Evolutionary conservation across 2,329 filamentous ascomycete species (phyloP).

Genomic region (Fusarium hainanense): DNA sequence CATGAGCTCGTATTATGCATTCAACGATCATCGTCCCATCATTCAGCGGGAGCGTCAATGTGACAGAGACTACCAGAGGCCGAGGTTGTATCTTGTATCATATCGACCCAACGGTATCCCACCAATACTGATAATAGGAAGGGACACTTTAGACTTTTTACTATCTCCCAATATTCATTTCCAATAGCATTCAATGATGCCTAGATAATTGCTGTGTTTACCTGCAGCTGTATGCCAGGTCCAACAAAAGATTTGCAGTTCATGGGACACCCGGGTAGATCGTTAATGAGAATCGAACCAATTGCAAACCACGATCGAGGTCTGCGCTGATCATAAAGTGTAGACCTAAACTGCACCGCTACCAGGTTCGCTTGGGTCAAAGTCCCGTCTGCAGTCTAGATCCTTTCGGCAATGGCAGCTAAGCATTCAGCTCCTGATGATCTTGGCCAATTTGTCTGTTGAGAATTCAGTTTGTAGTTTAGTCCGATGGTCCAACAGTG

Average conservation of each 20-base stretch:
- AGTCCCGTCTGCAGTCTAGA: neutral
- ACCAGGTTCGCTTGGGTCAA: neutral
- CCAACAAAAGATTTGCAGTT: neutral
- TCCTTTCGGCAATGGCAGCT: neutral
- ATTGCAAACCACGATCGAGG: neutral
- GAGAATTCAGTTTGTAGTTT: neutral
- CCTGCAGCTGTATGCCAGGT: neutral
- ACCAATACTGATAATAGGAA: neutral
- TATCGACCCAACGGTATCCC: neutral
- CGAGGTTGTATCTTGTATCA: neutral
- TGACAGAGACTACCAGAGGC: neutral
- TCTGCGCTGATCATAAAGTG: neutral
- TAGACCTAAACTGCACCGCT: neutral
- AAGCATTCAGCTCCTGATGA: neutral
- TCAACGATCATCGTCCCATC: neutral
- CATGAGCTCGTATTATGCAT: neutral
- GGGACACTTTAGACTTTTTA: neutral
- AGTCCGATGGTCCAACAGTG: neutral
- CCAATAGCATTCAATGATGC: neutral
- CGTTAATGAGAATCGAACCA: neutral
- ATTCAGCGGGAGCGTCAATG: no score
- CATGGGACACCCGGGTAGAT: fast-evolving
- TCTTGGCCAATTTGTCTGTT: neutral
- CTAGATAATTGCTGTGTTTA: neutral
- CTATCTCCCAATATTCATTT: fast-evolving